These are phyloP conservation scores for Leucaena leucocephala DNA, from an alignment of 306 rosid genomes.

Conservation along the genomic window DNA sequence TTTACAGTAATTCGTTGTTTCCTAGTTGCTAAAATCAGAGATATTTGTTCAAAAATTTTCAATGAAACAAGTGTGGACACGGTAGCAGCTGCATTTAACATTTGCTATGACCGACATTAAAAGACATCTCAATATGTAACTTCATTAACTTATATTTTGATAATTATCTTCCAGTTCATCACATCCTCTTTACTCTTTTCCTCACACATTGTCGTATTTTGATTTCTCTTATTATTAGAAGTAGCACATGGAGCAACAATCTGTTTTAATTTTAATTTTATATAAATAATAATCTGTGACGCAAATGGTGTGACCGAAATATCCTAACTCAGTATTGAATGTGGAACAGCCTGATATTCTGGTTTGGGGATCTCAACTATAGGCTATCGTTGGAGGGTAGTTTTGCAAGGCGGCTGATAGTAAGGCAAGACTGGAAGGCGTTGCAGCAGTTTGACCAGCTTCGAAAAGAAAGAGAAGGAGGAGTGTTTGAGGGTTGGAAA, in stretches of 20 bases:
- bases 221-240: neutral
- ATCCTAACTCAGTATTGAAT: conserved; percentile 12
- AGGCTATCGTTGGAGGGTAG: conserved; percentile 85
- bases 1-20: neutral
- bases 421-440: conserved; percentile 78
- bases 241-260: neutral
- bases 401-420: conserved; percentile 71
- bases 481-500: conserved; percentile 91
- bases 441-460: conserved; percentile 89
- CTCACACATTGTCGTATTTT: neutral
- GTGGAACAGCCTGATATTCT: conserved; percentile 83
- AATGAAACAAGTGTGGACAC: neutral
- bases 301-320: neutral
- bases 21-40: neutral
- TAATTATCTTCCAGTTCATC: neutral
- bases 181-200: neutral
- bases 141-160: neutral
- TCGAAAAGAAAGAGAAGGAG: conserved; percentile 69
- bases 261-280: neutral
- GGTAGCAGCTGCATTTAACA: neutral
- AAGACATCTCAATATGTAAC: neutral
- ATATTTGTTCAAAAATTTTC: neutral
- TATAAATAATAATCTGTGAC: neutral
- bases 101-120: neutral
- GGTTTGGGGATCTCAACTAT: conserved; percentile 98